These are phyloP conservation scores for Nannizzia gypsea DNA, from an alignment of 2,329 filamentous ascomycete species.

Conservation along the genomic window DNA sequence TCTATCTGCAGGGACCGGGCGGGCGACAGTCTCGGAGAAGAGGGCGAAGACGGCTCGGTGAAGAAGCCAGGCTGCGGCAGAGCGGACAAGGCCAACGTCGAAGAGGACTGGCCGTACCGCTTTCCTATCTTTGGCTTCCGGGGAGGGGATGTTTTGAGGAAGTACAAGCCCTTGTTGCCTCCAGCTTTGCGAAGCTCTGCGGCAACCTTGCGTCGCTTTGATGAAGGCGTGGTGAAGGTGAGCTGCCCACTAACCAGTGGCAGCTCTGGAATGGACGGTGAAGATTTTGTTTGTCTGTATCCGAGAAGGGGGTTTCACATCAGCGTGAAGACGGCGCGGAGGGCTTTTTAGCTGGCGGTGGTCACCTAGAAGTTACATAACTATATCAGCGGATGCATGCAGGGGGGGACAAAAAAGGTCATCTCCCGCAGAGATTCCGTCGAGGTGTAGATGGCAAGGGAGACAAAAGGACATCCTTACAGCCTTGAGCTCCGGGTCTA, in stretches of 20 bases:
- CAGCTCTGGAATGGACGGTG: conserved; percentile 24
- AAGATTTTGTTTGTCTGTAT: neutral
- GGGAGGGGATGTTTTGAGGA: conserved; percentile 13
- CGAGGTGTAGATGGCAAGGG: neutral
- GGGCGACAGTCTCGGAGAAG: conserved; percentile 25
- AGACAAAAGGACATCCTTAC: neutral
- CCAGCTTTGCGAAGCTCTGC: conserved; percentile 32
- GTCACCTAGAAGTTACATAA: too few relatives aligned
- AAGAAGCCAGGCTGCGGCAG: conserved; percentile 11
- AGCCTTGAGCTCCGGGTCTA: neutral
- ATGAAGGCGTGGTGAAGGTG: conserved; percentile 40
- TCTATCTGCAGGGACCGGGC: conserved; percentile 13
- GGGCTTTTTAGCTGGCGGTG: neutral
- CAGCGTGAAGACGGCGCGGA: neutral
- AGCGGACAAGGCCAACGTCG: conserved; percentile 16
- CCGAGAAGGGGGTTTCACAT: neutral
- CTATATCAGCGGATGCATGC: too few relatives aligned
- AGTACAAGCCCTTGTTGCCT: conserved; percentile 19
- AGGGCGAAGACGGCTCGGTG: conserved; percentile 16
- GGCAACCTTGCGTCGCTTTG: conserved; percentile 39
- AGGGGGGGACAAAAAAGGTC: neutral
- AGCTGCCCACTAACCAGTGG: conserved; percentile 34
- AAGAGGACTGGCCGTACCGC: conserved; percentile 17
- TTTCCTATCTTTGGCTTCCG: conserved; percentile 9
- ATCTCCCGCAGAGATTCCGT: neutral